phyloP scores from a whole-genome alignment of 2,329 filamentous ascomycete genomes.

The Pochonia chlamydosporia region DNA sequence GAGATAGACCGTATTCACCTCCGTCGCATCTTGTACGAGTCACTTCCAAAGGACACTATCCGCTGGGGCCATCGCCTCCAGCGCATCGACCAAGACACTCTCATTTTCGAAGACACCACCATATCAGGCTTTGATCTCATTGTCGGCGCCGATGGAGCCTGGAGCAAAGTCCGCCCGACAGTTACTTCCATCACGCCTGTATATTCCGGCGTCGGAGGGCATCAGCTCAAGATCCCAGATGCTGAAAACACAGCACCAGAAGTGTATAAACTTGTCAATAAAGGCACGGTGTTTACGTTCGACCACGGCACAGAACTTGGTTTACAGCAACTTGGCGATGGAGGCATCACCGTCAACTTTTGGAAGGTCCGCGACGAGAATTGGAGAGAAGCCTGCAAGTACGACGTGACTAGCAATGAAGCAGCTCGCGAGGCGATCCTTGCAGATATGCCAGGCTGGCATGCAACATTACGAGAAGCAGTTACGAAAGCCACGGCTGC shows the following conservation, averaged over 20 bases:
- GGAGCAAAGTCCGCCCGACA: constrained; percentile 27
- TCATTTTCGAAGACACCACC: constrained; percentile 32
- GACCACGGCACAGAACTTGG: constrained; percentile 34
- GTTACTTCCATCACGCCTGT: constrained; percentile 33
- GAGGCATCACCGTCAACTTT: constrained; percentile 35
- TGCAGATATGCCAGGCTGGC: constrained; percentile 23
- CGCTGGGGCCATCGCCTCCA: constrained; percentile 40
- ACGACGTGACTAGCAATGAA: constrained; percentile 18
- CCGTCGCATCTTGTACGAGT: constrained; percentile 36
- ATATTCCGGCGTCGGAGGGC: constrained; percentile 39
- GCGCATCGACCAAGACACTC: constrained; percentile 26
- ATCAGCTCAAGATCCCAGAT: constrained; percentile 36
- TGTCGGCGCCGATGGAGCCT: constrained; percentile 31
- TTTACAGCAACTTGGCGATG: constrained; percentile 39
- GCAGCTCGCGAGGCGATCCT: no score
- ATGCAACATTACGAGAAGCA: constrained; percentile 33
- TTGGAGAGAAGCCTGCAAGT: no score
- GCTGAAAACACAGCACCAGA: constrained; percentile 35
- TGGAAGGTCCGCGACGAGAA: constrained; percentile 30
- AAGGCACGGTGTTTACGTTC: constrained; percentile 40
- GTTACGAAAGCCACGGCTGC: constrained; percentile 32
- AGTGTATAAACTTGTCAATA: constrained; percentile 37
- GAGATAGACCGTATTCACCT: constrained; percentile 48
- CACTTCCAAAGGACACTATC: constrained; percentile 38
- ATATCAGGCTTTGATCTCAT: constrained; percentile 32